Evolutionary conservation across 805 yeast species (phyloP), one percentile per base, ranked within the genome.

Genomic region (Saccharomyces kudriavzevii): DNA sequence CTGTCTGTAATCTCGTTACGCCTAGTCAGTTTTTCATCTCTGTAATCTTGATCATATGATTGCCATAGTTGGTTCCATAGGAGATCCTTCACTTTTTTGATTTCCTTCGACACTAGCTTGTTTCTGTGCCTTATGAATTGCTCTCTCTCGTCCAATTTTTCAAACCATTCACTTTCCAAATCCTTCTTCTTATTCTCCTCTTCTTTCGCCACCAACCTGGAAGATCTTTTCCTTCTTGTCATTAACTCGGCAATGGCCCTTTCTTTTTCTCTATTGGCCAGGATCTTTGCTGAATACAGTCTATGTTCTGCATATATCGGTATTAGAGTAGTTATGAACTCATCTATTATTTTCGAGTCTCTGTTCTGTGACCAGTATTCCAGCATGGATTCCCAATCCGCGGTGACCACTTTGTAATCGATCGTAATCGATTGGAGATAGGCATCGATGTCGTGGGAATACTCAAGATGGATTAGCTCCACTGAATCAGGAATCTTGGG

Each of bases 181-280:
- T 74, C 74, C 54, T 74, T 75, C 29, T 71, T 65, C 49, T 71
- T 71, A 50, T 74, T 74, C 22, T 78, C 80, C 57, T 85, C 89
- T 56, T 82, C 86, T 61, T 80, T 82, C 20, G 85, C 86, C 59
- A 84, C 87, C 47, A 87, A 68, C 68, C 94, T 77, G 1, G 89
- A 81, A 0, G 92, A 86, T 58, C 89, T 76, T 61, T 87, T 87
- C 61, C 94, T 76, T 53, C 86, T 80, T 3, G 83, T 83, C 62
- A 87, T 69, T 52, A 87, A 66, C 24, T 77, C 78, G 49, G 79
- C 80, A 77, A 87, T 75, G 58, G 85, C 83, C 48, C 79, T 76
- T 53, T 84, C 88, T 64, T 81, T 83, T 59, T 77, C 79, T 60
- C 86, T 73, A 57, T 79, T 80, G 24, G 49, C 54, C 17, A 62